A percentile compares a stretch with the other conserved stretches of the same genome.
phyloP scores from a whole-genome alignment of 208 protist genomes.

The Leishmania martiniquensis region DNA sequence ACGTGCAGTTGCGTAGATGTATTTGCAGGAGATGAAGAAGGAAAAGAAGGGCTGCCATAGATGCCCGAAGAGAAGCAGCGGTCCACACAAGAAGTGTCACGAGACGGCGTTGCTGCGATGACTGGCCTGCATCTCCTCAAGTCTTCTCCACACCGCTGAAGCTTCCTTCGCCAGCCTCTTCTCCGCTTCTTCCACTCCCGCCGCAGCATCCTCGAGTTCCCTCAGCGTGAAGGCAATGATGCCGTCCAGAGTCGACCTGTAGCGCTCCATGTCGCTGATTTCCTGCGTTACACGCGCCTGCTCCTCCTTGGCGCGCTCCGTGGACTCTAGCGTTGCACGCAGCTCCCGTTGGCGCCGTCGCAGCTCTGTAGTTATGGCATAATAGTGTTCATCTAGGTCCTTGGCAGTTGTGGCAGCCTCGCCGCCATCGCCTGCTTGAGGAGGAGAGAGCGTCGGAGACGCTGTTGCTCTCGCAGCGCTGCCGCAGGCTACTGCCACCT shows the following conservation, averaged over 20 bases:
- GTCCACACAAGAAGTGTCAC: not conserved
- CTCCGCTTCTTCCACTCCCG: constrained; percentile 21
- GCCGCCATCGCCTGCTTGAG: not conserved
- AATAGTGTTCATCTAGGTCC: not conserved
- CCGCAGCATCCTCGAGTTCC: constrained; percentile 14
- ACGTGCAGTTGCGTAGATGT: not conserved
- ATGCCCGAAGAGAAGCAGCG: not conserved
- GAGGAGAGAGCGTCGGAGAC: not conserved
- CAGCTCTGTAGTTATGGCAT: not conserved
- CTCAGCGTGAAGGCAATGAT: constrained; percentile 19
- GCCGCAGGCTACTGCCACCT: not conserved
- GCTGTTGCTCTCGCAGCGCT: not conserved
- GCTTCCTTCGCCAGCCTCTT: not conserved
- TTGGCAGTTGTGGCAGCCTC: constrained; percentile 3
- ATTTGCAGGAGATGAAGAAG: too few relatives aligned
- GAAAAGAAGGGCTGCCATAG: not conserved
- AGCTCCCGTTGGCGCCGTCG: constrained; percentile 6
- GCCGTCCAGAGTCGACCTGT: constrained; percentile 18
- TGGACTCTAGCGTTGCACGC: not conserved
- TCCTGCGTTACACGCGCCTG: not conserved
- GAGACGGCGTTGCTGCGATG: not conserved
- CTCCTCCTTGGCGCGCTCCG: constrained; percentile 2
- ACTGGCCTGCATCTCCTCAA: constrained; percentile 7
- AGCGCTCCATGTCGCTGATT: constrained; percentile 18
- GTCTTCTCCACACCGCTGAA: not conserved